These are phyloP conservation scores for Exophiala aquamarina DNA, from an alignment of 2,329 filamentous ascomycete species.

Conservation along the genomic window DNA sequence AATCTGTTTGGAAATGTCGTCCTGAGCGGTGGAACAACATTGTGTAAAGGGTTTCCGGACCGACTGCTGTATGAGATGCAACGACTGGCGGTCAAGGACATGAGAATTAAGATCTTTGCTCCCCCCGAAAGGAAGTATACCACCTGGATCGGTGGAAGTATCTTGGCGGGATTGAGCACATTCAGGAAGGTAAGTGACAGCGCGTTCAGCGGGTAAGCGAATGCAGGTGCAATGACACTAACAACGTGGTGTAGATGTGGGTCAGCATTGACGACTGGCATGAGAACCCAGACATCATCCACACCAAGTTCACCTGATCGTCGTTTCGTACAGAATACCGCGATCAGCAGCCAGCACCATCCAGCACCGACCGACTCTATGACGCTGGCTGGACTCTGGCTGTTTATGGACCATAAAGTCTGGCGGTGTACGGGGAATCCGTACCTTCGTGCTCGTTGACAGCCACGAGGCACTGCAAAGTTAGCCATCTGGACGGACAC, in stretches of 20 bases:
- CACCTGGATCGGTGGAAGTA: constrained; percentile 98
- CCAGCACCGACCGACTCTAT: too few species aligned
- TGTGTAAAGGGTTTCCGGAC: constrained; percentile 97
- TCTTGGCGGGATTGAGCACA: constrained; percentile 92
- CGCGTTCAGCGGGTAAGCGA: constrained; percentile 6
- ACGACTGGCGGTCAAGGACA: constrained; percentile 92
- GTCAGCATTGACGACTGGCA: constrained; percentile 99
- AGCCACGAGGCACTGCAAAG: background rate
- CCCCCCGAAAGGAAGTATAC: constrained; percentile 97
- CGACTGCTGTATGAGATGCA: constrained; percentile 89
- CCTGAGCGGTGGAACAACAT: constrained; percentile 88
- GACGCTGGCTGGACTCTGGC: too few species aligned
- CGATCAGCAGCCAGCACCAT: too few species aligned
- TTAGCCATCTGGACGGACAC: background rate
- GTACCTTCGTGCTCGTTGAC: too few species aligned
- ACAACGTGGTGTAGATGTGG: constrained; percentile 75
- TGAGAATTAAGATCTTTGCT: constrained; percentile 99
- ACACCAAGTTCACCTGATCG: constrained; percentile 86
- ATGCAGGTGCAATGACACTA: constrained; percentile 5
- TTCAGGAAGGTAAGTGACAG: constrained; percentile 80
- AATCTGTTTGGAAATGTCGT: constrained; percentile 95
- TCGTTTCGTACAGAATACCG: too few species aligned
- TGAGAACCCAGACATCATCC: constrained; percentile 98
- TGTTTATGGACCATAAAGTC: background rate
- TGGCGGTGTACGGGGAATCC: too few species aligned